Evolutionary conservation across 2,329 filamentous ascomycete species (phyloP).

Genomic region (Sordariomycetes sp.): DNA sequence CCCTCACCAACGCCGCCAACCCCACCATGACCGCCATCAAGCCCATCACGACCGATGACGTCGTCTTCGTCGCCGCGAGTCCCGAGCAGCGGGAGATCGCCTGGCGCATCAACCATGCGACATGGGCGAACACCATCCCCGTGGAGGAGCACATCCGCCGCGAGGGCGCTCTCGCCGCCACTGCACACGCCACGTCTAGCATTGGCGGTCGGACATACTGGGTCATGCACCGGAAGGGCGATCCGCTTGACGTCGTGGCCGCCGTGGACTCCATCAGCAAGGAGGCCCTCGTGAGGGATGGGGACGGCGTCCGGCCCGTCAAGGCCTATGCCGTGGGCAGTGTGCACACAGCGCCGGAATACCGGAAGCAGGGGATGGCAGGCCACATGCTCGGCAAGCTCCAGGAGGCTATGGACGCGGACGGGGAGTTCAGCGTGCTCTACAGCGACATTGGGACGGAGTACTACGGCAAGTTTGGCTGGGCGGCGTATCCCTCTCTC

Average conservation of each 20-base stretch:
- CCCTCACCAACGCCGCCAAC: neutral
- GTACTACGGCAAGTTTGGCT: slow-evolving; percentile 22
- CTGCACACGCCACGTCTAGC: slow-evolving; percentile 10
- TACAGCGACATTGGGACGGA: slow-evolving; percentile 21
- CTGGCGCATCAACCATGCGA: slow-evolving; percentile 18
- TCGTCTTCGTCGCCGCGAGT: slow-evolving; percentile 17
- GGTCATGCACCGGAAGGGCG: slow-evolving; percentile 3
- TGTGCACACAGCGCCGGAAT: slow-evolving; percentile 22
- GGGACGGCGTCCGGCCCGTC: slow-evolving; percentile 12
- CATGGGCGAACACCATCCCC: slow-evolving; percentile 18
- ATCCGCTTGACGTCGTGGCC: slow-evolving; percentile 1
- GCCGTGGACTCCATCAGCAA: slow-evolving; percentile 2
- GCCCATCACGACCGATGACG: slow-evolving; percentile 7
- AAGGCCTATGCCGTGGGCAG: slow-evolving; percentile 21
- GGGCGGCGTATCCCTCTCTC: slow-evolving; percentile 17
- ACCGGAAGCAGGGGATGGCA: slow-evolving; percentile 22
- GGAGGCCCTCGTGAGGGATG: neutral
- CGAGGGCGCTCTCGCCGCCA: slow-evolving; percentile 15
- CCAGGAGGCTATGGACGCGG: slow-evolving; percentile 20
- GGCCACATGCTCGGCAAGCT: slow-evolving; percentile 20
- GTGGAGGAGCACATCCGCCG: slow-evolving; percentile 16
- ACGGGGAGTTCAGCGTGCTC: slow-evolving; percentile 21
- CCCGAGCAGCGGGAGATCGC: slow-evolving; percentile 16
- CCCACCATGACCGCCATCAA: neutral
- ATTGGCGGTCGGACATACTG: slow-evolving; percentile 11